phyloP scores from a whole-genome alignment of 768 basidiomycete genomes.

The Agaricus sinodeliciosus region DNA sequence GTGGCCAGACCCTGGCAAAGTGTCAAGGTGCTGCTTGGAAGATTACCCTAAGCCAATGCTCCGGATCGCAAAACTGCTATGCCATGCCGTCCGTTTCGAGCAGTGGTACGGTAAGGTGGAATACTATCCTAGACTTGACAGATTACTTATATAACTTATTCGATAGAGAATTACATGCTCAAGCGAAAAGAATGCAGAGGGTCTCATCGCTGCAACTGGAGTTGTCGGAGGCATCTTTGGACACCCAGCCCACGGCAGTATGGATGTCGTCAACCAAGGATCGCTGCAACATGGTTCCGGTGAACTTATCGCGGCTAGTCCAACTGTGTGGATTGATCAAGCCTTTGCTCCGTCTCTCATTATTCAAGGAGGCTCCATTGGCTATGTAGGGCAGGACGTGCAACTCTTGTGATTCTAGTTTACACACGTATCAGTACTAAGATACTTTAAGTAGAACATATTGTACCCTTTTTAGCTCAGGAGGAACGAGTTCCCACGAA shows the following conservation, averaged over 20 bases:
- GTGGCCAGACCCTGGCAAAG: constrained; percentile 25
- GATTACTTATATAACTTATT: neutral
- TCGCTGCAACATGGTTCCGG: neutral
- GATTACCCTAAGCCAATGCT: constrained; percentile 26
- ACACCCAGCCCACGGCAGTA: constrained; percentile 4
- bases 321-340: neutral
- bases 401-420: neutral
- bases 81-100: constrained; percentile 39
- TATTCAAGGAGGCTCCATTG: neutral
- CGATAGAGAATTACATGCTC: constrained; percentile 45
- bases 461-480: neutral
- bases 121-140: neutral
- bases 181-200: constrained; percentile 37
- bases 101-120: constrained; percentile 36
- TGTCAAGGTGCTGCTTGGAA: constrained; percentile 39
- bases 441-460: neutral
- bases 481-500: neutral
- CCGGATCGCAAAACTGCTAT: constrained; percentile 36
- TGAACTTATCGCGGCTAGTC: neutral
- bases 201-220: constrained; percentile 41
- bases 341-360: neutral
- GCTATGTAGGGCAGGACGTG: neutral
- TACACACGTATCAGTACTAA: neutral
- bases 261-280: neutral
- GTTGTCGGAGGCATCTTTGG: constrained; percentile 34